Evolutionary conservation across 2,329 filamentous ascomycete genomes (phyloP), one percentile per base, ranked within the genome.

Genomic region (Knoxdaviesia proteae): DNA sequence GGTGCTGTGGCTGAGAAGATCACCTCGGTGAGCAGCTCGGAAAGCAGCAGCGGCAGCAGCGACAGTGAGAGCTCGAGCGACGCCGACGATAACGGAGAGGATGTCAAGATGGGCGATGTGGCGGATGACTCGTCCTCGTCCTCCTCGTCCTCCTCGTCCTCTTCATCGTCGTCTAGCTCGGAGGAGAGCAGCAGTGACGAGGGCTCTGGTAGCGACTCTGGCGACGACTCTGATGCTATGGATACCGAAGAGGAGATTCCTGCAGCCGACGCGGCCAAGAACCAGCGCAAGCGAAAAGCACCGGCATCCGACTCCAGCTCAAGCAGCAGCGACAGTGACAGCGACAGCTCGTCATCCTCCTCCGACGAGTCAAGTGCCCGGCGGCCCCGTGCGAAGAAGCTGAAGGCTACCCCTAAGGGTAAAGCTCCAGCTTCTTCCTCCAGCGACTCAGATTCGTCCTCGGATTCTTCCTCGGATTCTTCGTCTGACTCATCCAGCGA

Each of bases 201-300:
- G 20, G 20, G 3, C 20, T 20, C 20, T 2, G 3, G 20, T 20
- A 20, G 20, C 20, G 40, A 54, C 40, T 58, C 56, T 4, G 57
- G 55, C 32, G 20, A 42, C 6, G 42, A 42, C 20, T 20, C 20
- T 20, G 20, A 20, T 20, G 20, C 20, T 20, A 20, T 38, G 36
- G 43, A 42, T 29, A 33, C 34, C 32, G 41, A 46, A 38, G 39
- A 45, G 9, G 42, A 44, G 42, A 44, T 46, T 40, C 44, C 64
- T 4, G 61, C 61, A 46, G 49, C 58, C 31, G 77, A 77, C 61
- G 76, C 72, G 57, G 55, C 55, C 47, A 66, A 64, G 54, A 61
- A 58, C 32, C 20, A 20, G 20, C 20, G 20, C 20, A 20, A 20
- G 20, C 20, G 20, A 20, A 20, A 20, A 20, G 20, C 20, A 20